Percentiles rank a stretch among this genome's conserved stretches.
phyloP scores from a whole-genome alignment of 2,329 filamentous ascomycete species.

The Hortaea sp. region DNA sequence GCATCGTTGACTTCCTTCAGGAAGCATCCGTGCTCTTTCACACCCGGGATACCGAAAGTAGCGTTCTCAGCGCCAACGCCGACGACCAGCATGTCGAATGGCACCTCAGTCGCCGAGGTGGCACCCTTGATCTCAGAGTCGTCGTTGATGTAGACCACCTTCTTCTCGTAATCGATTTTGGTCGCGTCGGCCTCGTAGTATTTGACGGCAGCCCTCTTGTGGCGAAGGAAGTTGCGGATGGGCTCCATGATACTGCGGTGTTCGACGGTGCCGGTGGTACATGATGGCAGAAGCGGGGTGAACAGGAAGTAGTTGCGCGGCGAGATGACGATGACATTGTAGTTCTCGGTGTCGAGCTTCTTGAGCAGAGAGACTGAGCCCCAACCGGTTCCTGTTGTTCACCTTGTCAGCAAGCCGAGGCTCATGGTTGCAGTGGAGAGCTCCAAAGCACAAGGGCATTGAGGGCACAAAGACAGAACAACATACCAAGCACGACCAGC shows the following conservation, averaged over 20 bases:
- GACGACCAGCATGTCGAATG: conserved; percentile 96
- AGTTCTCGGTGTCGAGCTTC: conserved; percentile 97
- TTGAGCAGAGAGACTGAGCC: conserved; percentile 92
- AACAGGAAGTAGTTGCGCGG: conserved; percentile 99
- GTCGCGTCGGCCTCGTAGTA: conserved; percentile 98
- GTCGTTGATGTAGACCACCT: conserved; percentile 80
- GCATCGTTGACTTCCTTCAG: conserved; percentile 96
- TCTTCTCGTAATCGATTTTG: conserved; percentile 87
- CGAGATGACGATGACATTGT: conserved; percentile 91
- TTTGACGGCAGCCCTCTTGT: conserved; percentile 87
- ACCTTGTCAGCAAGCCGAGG: conserved; percentile 7
- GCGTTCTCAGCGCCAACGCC: conserved; percentile 97
- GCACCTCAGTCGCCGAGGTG: conserved; percentile 72
- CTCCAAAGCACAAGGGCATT: neutral
- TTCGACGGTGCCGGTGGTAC: conserved; percentile 94
- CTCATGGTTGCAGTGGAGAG: neutral
- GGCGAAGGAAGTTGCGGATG: conserved; percentile 85
- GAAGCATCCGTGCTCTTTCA: conserved; percentile 92
- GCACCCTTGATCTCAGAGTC: conserved; percentile 87
- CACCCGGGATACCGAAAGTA: conserved; percentile 92
- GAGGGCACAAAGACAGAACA: neutral
- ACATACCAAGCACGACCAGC: conserved; percentile 78
- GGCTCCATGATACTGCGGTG: conserved; percentile 99
- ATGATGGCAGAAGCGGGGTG: conserved; percentile 92
- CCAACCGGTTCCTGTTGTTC: conserved; percentile 75